Conservation (phyloP, 805 yeast species). For the Pichia californica region DNA sequence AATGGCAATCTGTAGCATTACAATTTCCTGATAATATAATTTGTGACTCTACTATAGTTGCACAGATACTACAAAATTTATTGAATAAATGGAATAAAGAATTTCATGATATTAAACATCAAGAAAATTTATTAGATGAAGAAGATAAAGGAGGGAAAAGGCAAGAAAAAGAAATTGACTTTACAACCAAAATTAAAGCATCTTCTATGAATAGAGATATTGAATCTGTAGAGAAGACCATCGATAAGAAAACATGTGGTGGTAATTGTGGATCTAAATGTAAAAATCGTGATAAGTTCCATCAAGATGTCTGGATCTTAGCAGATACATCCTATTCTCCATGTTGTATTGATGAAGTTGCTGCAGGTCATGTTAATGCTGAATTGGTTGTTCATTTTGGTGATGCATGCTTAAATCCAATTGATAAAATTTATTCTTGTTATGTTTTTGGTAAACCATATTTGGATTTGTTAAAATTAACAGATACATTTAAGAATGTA, state of each 20-base stretch:
- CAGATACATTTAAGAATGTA: slow-evolving; percentile 34
- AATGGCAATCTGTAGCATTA: slow-evolving; percentile 55
- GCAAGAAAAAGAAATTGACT: slow-evolving; percentile 9
- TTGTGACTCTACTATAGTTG: slow-evolving; percentile 70
- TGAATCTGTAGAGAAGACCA: slow-evolving; percentile 22
- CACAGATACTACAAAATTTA: slow-evolving; percentile 42
- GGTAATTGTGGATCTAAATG: slow-evolving; percentile 26
- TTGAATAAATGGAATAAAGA: slow-evolving; percentile 18
- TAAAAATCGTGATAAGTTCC: slow-evolving; percentile 14
- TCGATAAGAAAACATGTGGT: slow-evolving; percentile 25
- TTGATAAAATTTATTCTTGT: slow-evolving; percentile 63
- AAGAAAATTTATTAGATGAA: slow-evolving; percentile 2
- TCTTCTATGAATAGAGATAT: slow-evolving; percentile 5
- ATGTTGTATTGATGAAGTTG: slow-evolving; percentile 95
- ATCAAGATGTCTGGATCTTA: slow-evolving; percentile 59
- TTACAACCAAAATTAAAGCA: slow-evolving; percentile 2
- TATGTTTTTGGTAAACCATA: slow-evolving; percentile 73
- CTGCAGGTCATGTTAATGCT: slow-evolving; percentile 85
- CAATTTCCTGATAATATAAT: slow-evolving; percentile 87
- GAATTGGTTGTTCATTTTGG: slow-evolving; percentile 91
- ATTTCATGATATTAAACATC: slow-evolving; percentile 8
- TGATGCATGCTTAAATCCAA: slow-evolving; percentile 84
- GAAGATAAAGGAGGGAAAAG: not conserved
- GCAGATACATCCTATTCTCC: slow-evolving; percentile 96
- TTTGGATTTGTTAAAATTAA: slow-evolving; percentile 37